Conservation (phyloP, 306 rosid species). For the Hippophae tibetana region DNA sequence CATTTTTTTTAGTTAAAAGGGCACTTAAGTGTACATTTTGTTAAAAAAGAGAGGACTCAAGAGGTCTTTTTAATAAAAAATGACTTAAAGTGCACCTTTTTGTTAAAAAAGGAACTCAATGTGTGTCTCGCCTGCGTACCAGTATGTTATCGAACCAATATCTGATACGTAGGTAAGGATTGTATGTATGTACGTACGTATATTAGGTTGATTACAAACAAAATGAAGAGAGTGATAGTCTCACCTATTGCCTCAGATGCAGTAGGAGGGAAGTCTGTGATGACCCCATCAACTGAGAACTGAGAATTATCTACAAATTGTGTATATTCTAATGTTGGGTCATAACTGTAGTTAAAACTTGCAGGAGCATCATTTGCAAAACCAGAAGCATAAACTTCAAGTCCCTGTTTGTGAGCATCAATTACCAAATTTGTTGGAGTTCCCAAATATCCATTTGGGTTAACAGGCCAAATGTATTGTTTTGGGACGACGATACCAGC, state of each 20-base stretch:
- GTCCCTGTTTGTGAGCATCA: constrained; percentile 76
- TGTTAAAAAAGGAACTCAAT: too few species aligned
- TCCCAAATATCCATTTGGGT: constrained; percentile 39
- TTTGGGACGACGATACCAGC: constrained; percentile 87
- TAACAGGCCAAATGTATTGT: constrained; percentile 53
- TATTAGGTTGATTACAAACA: neutral
- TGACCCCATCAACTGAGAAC: constrained; percentile 69
- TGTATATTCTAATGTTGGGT: constrained; percentile 59
- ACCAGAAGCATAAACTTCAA: constrained; percentile 79
- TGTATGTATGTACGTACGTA: too few species aligned
- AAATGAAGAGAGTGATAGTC: constrained; percentile 14
- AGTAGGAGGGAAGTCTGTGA: constrained; percentile 66
- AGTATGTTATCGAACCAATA: too few species aligned
- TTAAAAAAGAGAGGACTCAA: too few species aligned
- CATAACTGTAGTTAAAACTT: constrained; percentile 56
- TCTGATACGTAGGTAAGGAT: too few species aligned
- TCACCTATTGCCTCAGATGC: constrained; percentile 73
- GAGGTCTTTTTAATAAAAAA: too few species aligned
- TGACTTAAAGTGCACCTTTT: too few species aligned
- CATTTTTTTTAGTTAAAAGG: too few species aligned
- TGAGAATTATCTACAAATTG: constrained; percentile 51
- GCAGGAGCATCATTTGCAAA: constrained; percentile 51
- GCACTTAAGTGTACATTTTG: too few species aligned
- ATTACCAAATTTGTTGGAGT: constrained; percentile 48
- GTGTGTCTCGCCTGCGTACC: too few species aligned